Conservation (phyloP, 208 protist species). For the Leishmania amazonensis region DNA sequence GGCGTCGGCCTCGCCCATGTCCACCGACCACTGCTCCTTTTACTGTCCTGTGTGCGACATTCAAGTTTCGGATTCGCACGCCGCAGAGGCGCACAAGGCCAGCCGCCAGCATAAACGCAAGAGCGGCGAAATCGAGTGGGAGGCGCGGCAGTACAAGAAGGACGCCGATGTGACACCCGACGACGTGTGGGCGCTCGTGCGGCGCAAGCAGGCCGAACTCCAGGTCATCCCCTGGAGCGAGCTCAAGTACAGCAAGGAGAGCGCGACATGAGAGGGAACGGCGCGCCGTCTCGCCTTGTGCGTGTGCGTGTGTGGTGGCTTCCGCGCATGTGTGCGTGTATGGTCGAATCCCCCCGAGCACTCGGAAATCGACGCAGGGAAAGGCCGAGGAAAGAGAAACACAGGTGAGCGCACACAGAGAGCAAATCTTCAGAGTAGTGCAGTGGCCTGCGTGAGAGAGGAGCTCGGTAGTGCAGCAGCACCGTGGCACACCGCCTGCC, state of each 20-base stretch:
- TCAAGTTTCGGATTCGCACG: constrained; percentile 59
- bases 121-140: constrained; percentile 63
- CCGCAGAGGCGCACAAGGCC: constrained; percentile 59
- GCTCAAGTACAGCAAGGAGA: constrained; percentile 29
- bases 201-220: constrained; percentile 59
- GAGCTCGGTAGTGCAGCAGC: background rate
- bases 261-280: background rate
- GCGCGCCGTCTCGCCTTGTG: no score
- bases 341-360: background rate
- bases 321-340: background rate
- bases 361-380: no score
- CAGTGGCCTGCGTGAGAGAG: background rate
- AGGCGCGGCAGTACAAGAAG: constrained; percentile 63
- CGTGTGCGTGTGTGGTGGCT: background rate
- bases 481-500: background rate
- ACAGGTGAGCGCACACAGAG: background rate
- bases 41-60: constrained; percentile 75
- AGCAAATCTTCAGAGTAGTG: background rate
- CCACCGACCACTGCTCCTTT: constrained; percentile 21
- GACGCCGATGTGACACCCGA: constrained; percentile 65
- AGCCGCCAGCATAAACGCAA: constrained; percentile 71
- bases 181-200: constrained; percentile 75
- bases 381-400: background rate
- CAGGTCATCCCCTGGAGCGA: constrained; percentile 51
- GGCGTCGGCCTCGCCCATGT: background rate